phyloP scores from a whole-genome alignment of 768 basidiomycete species.

The Tulasnella sp. region DNA sequence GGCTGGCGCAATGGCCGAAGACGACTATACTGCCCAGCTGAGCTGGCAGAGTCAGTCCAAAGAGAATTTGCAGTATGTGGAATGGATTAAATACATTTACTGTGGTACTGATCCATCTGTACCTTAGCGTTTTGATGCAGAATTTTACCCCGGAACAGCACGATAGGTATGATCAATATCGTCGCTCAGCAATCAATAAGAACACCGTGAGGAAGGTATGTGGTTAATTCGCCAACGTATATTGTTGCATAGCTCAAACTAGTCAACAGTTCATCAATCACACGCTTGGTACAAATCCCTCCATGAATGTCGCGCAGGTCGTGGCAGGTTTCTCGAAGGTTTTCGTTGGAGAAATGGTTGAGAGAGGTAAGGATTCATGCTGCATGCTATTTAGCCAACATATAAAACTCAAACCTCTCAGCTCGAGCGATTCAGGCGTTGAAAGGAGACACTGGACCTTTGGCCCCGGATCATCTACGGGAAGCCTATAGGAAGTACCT shows the following conservation, averaged over 20 bases:
- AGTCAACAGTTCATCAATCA: constrained; percentile 63
- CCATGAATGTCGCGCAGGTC: constrained; percentile 75
- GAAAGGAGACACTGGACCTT: constrained; percentile 58
- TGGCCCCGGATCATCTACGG: constrained; percentile 79
- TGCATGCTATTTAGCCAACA: not conserved
- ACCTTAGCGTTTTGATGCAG: constrained; percentile 67
- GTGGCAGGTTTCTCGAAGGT: constrained; percentile 85
- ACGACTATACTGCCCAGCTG: constrained; percentile 72
- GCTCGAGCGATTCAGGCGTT: constrained; percentile 65
- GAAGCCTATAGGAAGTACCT: constrained; percentile 81
- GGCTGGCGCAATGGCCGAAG: constrained; percentile 75
- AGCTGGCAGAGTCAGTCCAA: constrained; percentile 81
- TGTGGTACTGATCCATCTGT: not conserved
- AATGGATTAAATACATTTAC: constrained; percentile 1
- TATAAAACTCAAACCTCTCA: constrained; percentile 23
- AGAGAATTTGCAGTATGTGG: constrained; percentile 62
- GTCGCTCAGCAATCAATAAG: constrained; percentile 71
- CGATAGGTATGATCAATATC: constrained; percentile 79
- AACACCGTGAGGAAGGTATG: constrained; percentile 66
- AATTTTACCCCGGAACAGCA: constrained; percentile 75
- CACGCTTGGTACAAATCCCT: constrained; percentile 64
- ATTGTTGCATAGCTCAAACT: not conserved
- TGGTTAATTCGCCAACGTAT: constrained; percentile 10
- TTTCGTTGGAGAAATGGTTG: constrained; percentile 85
- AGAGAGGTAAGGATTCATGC: constrained; percentile 46